Evolutionary conservation across 83 land plant species (phyloP).

Genomic region (Picea engelmannii): DNA sequence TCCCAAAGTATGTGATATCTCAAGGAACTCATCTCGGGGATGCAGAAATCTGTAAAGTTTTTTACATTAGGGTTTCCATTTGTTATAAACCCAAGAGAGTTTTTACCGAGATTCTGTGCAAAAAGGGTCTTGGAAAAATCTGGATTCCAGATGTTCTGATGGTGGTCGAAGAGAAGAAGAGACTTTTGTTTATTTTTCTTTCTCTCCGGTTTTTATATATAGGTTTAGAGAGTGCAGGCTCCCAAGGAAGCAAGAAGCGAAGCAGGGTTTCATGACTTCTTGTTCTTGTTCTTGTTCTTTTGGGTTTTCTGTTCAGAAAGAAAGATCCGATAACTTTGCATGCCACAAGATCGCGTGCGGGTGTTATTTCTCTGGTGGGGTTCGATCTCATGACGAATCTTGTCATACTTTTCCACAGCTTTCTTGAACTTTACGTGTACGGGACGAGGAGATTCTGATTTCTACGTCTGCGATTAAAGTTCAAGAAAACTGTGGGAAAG

Average conservation of each 20-base stretch:
- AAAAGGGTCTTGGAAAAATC: neutral
- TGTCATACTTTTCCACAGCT: conserved; percentile 6
- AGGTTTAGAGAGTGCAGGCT: neutral
- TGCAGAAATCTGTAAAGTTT: neutral
- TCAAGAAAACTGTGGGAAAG: conserved; percentile 17
- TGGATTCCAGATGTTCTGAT: conserved; percentile 5
- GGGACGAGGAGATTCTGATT: neutral
- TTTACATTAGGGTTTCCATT: neutral
- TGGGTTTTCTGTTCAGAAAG: neutral
- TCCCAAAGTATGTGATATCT: too few species aligned
- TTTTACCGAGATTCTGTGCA: conserved; percentile 11
- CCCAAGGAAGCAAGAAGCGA: neutral
- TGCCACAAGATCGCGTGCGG: too few species aligned
- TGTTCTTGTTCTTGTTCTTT: neutral
- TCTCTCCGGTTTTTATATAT: too few species aligned
- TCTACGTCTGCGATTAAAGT: neutral
- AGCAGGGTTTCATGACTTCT: neutral
- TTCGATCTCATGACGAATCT: conserved; percentile 4
- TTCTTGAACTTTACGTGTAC: conserved; percentile 14
- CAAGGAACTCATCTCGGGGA: conserved; percentile 1
- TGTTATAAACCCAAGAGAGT: neutral
- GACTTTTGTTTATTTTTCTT: too few species aligned
- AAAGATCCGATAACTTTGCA: too few species aligned
- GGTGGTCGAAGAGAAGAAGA: too few species aligned
- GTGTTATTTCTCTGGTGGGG: too few species aligned